A percentile compares a stretch with the other conserved stretches of the same genome.
These are phyloP conservation scores for Coemansia reversa DNA, from an alignment of 192 early-diverging fungal genomes.

Conservation along the genomic window DNA sequence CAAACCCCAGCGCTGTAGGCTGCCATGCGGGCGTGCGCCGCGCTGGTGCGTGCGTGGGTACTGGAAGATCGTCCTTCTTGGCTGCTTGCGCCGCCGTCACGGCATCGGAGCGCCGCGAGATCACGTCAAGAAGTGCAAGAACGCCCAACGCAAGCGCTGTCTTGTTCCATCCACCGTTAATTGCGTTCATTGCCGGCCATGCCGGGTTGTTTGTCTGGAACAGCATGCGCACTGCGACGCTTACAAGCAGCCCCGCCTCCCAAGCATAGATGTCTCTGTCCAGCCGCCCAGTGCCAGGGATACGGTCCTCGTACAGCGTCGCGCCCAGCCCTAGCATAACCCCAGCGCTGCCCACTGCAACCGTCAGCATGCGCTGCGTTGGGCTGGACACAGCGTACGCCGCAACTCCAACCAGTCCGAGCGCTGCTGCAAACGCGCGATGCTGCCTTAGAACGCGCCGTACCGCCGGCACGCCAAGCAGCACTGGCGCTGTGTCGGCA, in stretches of 20 bases:
- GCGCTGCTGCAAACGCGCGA: slow-evolving; percentile 57
- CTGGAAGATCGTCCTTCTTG: slow-evolving; percentile 38
- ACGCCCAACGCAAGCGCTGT: slow-evolving; percentile 63
- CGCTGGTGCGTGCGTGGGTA: neutral
- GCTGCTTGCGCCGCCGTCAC: slow-evolving; percentile 24
- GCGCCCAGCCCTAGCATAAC: slow-evolving; percentile 60
- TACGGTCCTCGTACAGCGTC: slow-evolving; percentile 57
- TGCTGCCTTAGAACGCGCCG: slow-evolving; percentile 56
- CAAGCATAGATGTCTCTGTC: slow-evolving; percentile 66
- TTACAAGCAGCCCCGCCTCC: slow-evolving; percentile 66
- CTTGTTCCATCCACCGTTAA: slow-evolving; percentile 71
- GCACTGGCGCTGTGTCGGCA: slow-evolving; percentile 57
- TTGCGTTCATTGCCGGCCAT: slow-evolving; percentile 78
- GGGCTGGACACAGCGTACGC: slow-evolving; percentile 63
- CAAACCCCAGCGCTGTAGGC: slow-evolving; percentile 61
- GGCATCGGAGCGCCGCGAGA: slow-evolving; percentile 46
- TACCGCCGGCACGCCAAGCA: slow-evolving; percentile 60
- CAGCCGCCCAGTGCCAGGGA: slow-evolving; percentile 55
- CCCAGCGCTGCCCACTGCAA: slow-evolving; percentile 60
- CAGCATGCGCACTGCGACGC: slow-evolving; percentile 68
- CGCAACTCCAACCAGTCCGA: slow-evolving; percentile 64
- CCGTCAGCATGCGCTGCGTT: slow-evolving; percentile 57
- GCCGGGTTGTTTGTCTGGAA: slow-evolving; percentile 80
- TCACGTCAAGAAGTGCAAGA: slow-evolving; percentile 59
- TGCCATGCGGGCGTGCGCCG: slow-evolving; percentile 47